Conservation (phyloP, 257 asterid genomes). For the Lycium barbarum region DNA sequence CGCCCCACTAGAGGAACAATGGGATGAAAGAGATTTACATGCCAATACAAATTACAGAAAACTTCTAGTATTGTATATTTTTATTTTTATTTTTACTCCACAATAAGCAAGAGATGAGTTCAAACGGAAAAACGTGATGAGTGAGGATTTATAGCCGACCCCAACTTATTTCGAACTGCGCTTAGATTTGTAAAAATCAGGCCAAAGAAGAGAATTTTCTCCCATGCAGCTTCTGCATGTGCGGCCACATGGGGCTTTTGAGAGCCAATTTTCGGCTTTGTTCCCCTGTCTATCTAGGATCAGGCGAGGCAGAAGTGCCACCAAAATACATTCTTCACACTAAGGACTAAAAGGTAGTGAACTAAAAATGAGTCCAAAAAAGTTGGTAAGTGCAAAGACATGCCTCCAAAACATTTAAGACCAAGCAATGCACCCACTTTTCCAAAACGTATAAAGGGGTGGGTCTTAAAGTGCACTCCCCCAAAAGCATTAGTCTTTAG, state of each 20-base stretch:
- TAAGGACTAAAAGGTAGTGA: not conserved
- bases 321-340: not conserved
- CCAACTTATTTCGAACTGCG: not conserved
- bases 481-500: slow-evolving; percentile 33
- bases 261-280: not conserved
- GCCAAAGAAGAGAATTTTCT: not conserved
- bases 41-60: slow-evolving; percentile 45
- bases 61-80: slow-evolving; percentile 32
- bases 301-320: slow-evolving; percentile 23
- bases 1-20: slow-evolving; percentile 57
- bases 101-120: not conserved
- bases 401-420: slow-evolving; percentile 32
- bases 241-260: slow-evolving; percentile 5
- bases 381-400: slow-evolving; percentile 13
- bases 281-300: not conserved
- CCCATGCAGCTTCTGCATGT: not conserved
- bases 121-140: not conserved
- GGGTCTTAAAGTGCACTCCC: slow-evolving; percentile 40
- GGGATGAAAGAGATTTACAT: slow-evolving; percentile 59
- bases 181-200: not conserved
- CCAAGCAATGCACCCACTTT: slow-evolving; percentile 33
- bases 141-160: not conserved
- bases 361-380: slow-evolving; percentile 27
- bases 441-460: slow-evolving; percentile 25
- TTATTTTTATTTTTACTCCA: slow-evolving; percentile 35